Conservation (phyloP, 2,329 filamentous ascomycete species). For the Hawksworthiomyces lignivorus region DNA sequence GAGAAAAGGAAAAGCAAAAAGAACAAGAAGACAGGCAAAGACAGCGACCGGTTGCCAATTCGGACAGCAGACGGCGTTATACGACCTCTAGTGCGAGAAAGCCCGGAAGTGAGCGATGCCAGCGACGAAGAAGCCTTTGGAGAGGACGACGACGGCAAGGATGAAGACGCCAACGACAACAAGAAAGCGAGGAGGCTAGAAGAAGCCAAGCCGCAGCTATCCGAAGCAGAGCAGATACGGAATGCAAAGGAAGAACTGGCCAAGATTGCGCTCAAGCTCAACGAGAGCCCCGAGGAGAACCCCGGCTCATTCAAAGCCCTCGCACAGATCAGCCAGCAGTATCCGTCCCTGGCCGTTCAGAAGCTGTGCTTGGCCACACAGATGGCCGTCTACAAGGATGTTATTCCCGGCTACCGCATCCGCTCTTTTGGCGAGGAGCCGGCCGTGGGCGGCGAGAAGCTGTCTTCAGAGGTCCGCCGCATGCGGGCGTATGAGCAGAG, state of each 20-base stretch:
- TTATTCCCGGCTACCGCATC: constrained; percentile 95
- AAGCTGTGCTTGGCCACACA: constrained; percentile 84
- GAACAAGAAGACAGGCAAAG: constrained; percentile 57
- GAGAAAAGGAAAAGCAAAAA: constrained; percentile 59
- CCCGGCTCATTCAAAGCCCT: constrained; percentile 70
- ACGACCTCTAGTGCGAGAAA: constrained; percentile 45
- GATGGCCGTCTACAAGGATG: constrained; percentile 84
- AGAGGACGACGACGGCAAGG: constrained; percentile 50
- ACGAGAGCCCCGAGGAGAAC: constrained; percentile 90
- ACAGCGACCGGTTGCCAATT: constrained; percentile 72
- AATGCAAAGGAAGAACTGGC: constrained; percentile 90
- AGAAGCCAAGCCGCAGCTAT: constrained; percentile 7
- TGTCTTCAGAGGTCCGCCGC: constrained; percentile 86
- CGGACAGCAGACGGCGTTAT: constrained; percentile 74
- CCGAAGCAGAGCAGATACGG: constrained; percentile 59
- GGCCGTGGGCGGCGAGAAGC: constrained; percentile 58
- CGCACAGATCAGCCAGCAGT: constrained; percentile 62
- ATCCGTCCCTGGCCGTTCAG: constrained; percentile 64
- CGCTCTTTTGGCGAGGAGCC: constrained; percentile 70
- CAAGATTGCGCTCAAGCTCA: constrained; percentile 69
- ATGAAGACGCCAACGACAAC: constrained; percentile 42
- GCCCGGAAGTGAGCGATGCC: constrained; percentile 50
- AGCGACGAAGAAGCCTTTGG: constrained; percentile 52
- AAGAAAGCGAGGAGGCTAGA: neutral
- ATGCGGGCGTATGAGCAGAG: constrained; percentile 81